Evolutionary conservation across 805 yeast species (phyloP), one percentile per base, ranked within the genome.

Genomic region (Ogataea parapolymorpha): DNA sequence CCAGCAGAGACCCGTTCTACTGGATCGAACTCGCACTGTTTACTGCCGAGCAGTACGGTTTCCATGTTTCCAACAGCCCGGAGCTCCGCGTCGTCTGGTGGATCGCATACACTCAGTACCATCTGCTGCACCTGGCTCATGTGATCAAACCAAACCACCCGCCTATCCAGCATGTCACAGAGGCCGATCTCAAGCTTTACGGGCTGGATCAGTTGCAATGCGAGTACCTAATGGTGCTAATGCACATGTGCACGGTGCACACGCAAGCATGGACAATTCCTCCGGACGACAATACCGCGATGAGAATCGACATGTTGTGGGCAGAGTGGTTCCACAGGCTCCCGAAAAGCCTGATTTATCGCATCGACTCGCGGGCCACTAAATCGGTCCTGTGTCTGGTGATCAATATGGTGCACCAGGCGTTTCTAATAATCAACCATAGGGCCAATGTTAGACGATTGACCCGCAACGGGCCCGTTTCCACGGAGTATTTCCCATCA

Each of bases 31-130:
- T 79, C 6, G 89, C 85, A 1, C 68, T 82, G 26, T 71, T 78
- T n/a, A 68, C 81, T 36, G 89, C 89, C 3, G 89, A 82, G 56
- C 83, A 85, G 7, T 76, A 75, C 56, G 89, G 90, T 2, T 68
- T 84, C 50, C 88, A 84, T 55, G 66, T 86, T 48, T 74, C 44
- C 32, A 40, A 36, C 26, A 6, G 17, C 8, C 24, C 33, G 14
- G 41, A 28, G 18, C 15, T n/a, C 22, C 25, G 26, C 6, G 67
- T 85, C 26, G 65, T 80, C 11, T 83, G 87, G 86, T 83, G 89
- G 89, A 68, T 78, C 48, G 62, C 82, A 26, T 83, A 79, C 58
- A 27, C 29, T 3, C 35, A 43, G 15, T 44, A 46, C 18, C 45
- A 43, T 29, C 14, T 43, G 12, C 25, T 46, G 33, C 35, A 41